phyloP scores from a whole-genome alignment of 163 green algal species.

The Chlamydomonas reinhardtii region DNA sequence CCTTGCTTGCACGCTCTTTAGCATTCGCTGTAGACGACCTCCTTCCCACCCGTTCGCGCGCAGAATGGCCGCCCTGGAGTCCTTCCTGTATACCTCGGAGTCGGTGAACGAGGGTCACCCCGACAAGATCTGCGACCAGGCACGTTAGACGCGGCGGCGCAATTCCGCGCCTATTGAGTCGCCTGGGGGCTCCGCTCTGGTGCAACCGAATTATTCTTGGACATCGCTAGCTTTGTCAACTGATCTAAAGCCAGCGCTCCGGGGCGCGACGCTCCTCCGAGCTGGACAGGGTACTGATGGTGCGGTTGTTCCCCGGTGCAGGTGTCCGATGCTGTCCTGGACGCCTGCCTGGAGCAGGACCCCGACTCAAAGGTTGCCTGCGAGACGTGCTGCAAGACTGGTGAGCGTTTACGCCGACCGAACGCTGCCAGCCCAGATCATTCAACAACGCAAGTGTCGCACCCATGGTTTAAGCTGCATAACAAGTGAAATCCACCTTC shows the following conservation, averaged over 20 bases:
- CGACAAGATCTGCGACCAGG: slow-evolving; percentile 96
- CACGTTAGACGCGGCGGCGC: slow-evolving; percentile 26
- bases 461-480: too few relatives aligned
- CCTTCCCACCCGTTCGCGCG: too few relatives aligned
- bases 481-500: too few relatives aligned
- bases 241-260: too few relatives aligned
- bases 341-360: slow-evolving; percentile 97
- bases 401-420: too few relatives aligned
- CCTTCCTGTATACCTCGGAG: slow-evolving; percentile 96
- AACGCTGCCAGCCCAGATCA: too few relatives aligned
- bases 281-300: too few relatives aligned
- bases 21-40: background rate
- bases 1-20: background rate
- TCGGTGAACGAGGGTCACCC: slow-evolving; percentile 97
- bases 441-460: too few relatives aligned
- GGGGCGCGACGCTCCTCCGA: too few relatives aligned
- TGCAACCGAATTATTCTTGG: background rate
- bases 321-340: slow-evolving; percentile 98
- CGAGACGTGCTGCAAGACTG: slow-evolving; percentile 99
- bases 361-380: slow-evolving; percentile 97
- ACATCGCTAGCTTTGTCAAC: too few relatives aligned
- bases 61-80: slow-evolving; percentile 67
- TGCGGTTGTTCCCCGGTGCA: slow-evolving; percentile 54
- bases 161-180: background rate
- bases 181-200: background rate